Base-by-base conservation (phyloP, 192 early-diverging fungal species). In the Podila epicladia region DNA sequence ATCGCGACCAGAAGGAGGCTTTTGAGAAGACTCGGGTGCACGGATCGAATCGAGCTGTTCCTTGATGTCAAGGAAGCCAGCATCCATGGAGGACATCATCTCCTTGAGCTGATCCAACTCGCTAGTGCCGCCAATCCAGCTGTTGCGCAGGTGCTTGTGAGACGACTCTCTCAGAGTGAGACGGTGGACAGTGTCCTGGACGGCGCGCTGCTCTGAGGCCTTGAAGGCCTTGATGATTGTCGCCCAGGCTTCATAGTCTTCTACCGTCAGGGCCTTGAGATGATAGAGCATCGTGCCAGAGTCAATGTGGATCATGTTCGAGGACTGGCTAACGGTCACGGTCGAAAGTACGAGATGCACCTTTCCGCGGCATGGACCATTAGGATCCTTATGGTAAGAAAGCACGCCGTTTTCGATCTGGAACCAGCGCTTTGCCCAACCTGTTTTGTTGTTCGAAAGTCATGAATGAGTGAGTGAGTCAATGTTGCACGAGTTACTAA, bases 401-500 rank as follows among this genome's bases (percentile, higher is more conserved):
- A 98, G 80, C 61, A 91, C 86, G 4, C 94, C 95, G 67, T 93
- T 82, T 64, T 95, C 90, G 22, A 97, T 86, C 28, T 87, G 79
- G 48, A 97, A 89, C 96, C 96, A 98, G 33, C 97, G 92, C 69
- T 93, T 92, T 35, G 94, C 91, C 90, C 93, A 98, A 11, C 97
- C 97, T 89, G 35, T 41, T 67, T 45, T 3, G 3, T 15, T 17
- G 13, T 12, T 12, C 0, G 41, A 17, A 15, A 45, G 8, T 45
- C 41, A 45, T 45, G 41, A 45, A 15, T 17, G 41, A 3, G 15
- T 45, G 12, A 41, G 38, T 13, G 38, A 12, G 35, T 37, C 29
- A 33, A 33, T 33, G 15, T 45, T 45, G 2, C 12, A 17, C 41
- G 41, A 45, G 15, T 12, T 12, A 12, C 38, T 17, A 41, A 45